Evolutionary conservation across 2,329 filamentous ascomycete genomes (phyloP).

Genomic region (Paramyrothecium roridum): DNA sequence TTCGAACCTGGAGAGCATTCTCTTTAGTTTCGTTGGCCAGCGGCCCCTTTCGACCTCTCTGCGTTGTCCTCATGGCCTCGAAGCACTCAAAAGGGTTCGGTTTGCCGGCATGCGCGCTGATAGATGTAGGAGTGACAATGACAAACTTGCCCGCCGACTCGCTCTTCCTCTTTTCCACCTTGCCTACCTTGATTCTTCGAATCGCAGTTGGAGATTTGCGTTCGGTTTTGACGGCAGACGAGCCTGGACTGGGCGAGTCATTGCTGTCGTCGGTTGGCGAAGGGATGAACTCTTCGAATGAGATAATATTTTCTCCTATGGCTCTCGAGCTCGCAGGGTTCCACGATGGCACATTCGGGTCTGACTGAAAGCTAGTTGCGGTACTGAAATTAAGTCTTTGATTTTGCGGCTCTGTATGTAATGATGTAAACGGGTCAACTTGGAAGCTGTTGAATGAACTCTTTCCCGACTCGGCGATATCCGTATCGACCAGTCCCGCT

Average conservation of each 20-base stretch:
- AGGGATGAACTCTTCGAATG: slow-evolving; percentile 35
- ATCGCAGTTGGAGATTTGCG: slow-evolving; percentile 25
- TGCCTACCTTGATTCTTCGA: slow-evolving; percentile 39
- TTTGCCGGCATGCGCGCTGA: slow-evolving; percentile 46
- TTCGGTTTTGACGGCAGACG: slow-evolving; percentile 23
- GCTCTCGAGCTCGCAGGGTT: slow-evolving; percentile 29
- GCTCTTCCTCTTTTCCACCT: slow-evolving; percentile 43
- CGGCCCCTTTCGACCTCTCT: slow-evolving; percentile 54
- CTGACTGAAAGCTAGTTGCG: slow-evolving; percentile 31
- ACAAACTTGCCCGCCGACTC: slow-evolving; percentile 45
- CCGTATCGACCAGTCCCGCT: neutral
- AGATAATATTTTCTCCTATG: slow-evolving; percentile 27
- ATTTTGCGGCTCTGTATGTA: slow-evolving; percentile 22
- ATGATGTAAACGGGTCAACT: slow-evolving; percentile 20
- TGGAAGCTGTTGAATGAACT: slow-evolving; percentile 28
- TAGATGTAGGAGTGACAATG: slow-evolving; percentile 52
- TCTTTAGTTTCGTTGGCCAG: slow-evolving; percentile 52
- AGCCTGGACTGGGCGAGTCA: slow-evolving; percentile 25
- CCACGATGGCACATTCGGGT: slow-evolving; percentile 39
- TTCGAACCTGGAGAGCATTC: slow-evolving; percentile 51
- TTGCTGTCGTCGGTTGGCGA: slow-evolving; percentile 23
- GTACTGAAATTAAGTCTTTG: slow-evolving; percentile 29
- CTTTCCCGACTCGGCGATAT: slow-evolving; percentile 17
- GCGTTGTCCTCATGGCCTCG: slow-evolving; percentile 48
- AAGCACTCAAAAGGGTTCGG: slow-evolving; percentile 54